Evolutionary conservation across 306 rosid genomes (phyloP).

Genomic region (Ormosia emarginata): DNA sequence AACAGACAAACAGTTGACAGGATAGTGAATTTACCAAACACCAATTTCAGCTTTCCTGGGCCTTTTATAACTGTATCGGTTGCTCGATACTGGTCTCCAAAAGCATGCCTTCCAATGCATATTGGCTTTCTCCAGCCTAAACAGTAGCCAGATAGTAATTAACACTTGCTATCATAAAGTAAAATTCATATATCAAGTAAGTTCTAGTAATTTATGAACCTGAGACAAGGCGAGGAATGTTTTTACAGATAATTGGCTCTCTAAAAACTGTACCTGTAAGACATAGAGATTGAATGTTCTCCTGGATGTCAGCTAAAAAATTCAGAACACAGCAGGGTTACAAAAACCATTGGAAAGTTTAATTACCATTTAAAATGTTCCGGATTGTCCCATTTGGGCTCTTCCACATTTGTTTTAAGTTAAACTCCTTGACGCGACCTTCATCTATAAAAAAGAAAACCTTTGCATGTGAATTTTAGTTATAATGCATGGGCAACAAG

Average conservation of each 20-base stretch:
- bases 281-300: background rate
- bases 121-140: conserved; percentile 95
- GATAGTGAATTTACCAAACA: conserved; percentile 64
- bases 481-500: background rate
- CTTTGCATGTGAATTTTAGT: conserved; percentile 23
- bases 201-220: conserved; percentile 40
- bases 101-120: conserved; percentile 98
- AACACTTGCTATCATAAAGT: conserved; percentile 1
- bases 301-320: background rate
- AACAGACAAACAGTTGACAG: conserved; percentile 17
- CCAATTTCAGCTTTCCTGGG: conserved; percentile 80
- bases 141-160: conserved; percentile 3
- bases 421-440: conserved; percentile 80
- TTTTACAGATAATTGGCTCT: conserved; percentile 92
- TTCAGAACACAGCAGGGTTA: background rate
- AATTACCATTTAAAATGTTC: conserved; percentile 87
- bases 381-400: conserved; percentile 98
- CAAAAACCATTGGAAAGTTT: conserved; percentile 18
- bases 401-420: conserved; percentile 86
- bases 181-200: background rate
- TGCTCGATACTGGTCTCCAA: conserved; percentile 95
- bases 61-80: conserved; percentile 83
- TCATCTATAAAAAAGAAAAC: conserved; percentile 60
- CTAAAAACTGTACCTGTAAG: conserved; percentile 89
- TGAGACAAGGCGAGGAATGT: conserved; percentile 93